Conservation (phyloP, 352 stramenopile genomes). For the Phytophthora foliorum region DNA sequence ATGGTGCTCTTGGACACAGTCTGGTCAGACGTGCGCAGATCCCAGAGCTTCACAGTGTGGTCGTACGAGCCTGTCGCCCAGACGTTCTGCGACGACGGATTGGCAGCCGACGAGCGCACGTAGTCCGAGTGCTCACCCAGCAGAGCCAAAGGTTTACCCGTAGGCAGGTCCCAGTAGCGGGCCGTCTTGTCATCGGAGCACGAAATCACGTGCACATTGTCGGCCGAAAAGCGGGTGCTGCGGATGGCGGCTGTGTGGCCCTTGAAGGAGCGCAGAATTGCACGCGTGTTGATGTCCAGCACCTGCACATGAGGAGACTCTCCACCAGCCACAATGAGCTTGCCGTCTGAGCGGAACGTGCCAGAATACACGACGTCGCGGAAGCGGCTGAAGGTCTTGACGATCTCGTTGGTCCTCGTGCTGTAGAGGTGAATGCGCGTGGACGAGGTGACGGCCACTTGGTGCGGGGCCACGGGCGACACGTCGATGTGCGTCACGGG, state of each 20-base stretch:
- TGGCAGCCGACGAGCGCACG: slow-evolving; percentile 79
- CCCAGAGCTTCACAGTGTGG: slow-evolving; percentile 94
- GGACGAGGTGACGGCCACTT: slow-evolving; percentile 90
- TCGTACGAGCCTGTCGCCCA: slow-evolving; percentile 94
- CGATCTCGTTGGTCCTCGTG: slow-evolving; percentile 83
- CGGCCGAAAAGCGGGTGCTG: slow-evolving; percentile 80
- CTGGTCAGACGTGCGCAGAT: slow-evolving; percentile 84
- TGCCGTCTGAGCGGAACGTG: slow-evolving; percentile 89
- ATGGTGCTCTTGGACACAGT: slow-evolving; percentile 65
- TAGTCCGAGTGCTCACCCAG: slow-evolving; percentile 92
- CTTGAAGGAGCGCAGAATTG: slow-evolving; percentile 90
- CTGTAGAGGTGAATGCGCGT: slow-evolving; percentile 90
- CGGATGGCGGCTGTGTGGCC: slow-evolving; percentile 85
- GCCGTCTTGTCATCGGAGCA: slow-evolving; percentile 93
- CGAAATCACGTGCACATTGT: slow-evolving; percentile 91
- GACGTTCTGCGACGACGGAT: slow-evolving; percentile 79
- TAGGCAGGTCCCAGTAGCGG: slow-evolving; percentile 90
- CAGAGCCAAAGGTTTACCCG: slow-evolving; percentile 77
- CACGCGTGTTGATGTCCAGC: slow-evolving; percentile 85
- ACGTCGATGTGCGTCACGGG: slow-evolving; percentile 90
- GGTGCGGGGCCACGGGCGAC: slow-evolving; percentile 76
- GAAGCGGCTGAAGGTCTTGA: slow-evolving; percentile 92
- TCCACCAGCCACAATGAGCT: slow-evolving; percentile 87
- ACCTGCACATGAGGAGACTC: slow-evolving; percentile 84
- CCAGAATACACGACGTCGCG: slow-evolving; percentile 89